Conservation (phyloP, 2,329 filamentous ascomycete genomes). For the Fusarium sp. region DNA sequence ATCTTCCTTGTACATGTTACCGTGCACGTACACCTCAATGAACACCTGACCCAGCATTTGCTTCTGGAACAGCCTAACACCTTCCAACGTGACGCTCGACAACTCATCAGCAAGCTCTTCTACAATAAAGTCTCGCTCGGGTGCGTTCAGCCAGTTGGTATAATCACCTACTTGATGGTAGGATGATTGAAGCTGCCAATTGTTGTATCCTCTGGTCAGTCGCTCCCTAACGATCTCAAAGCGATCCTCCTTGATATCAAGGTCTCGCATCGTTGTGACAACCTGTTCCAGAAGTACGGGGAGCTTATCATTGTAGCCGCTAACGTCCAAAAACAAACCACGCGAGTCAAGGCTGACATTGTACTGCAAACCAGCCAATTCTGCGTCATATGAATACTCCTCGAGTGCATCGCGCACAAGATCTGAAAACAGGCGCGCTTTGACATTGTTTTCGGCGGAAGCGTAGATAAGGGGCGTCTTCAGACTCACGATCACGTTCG, state of each 20-base stretch:
- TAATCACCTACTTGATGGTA: slow-evolving; percentile 90
- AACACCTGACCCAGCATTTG: slow-evolving; percentile 86
- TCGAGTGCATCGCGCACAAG: slow-evolving; percentile 89
- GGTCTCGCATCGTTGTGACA: slow-evolving; percentile 82
- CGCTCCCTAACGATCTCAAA: slow-evolving; percentile 94
- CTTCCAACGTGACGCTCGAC: slow-evolving; percentile 77
- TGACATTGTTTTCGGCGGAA: slow-evolving; percentile 81
- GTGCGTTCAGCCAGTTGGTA: slow-evolving; percentile 81
- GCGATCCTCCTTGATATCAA: slow-evolving; percentile 86
- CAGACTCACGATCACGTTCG: slow-evolving; percentile 84
- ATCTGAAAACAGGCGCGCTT: slow-evolving; percentile 83
- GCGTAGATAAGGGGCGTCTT: slow-evolving; percentile 83
- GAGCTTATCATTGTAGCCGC: slow-evolving; percentile 97
- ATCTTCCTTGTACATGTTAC: slow-evolving; percentile 95
- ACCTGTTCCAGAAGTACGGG: slow-evolving; percentile 91
- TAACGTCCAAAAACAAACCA: slow-evolving; percentile 82
- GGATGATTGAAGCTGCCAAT: slow-evolving; percentile 88
- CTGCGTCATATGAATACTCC: slow-evolving; percentile 96
- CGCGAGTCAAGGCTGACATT: slow-evolving; percentile 77
- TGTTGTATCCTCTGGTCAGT: slow-evolving; percentile 79
- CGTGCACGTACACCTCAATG: slow-evolving; percentile 88
- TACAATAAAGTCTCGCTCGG: slow-evolving; percentile 77
- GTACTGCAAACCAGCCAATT: slow-evolving; percentile 90
- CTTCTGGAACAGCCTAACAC: slow-evolving; percentile 81
- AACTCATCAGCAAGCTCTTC: slow-evolving; percentile 85